Evolutionary conservation across 257 asterid genomes (phyloP).

Genomic region (Nicotiana otophora): DNA sequence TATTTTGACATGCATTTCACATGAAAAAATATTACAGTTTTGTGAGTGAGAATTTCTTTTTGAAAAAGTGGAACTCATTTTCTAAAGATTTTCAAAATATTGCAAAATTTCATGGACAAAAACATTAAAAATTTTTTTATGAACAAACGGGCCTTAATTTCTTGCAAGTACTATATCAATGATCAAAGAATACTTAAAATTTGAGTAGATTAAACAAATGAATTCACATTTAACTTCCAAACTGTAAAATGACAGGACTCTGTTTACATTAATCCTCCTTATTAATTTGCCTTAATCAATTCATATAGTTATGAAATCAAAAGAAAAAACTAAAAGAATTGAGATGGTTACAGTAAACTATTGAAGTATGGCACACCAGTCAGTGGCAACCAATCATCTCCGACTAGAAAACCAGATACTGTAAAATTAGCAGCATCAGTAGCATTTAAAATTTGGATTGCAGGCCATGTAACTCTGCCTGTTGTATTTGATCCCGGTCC

Average conservation of each 20-base stretch:
- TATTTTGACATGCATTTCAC: no score
- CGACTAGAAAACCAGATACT: conserved; percentile 36
- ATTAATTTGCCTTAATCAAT: background rate
- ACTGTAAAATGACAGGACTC: background rate
- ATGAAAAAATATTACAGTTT: no score
- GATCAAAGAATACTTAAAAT: background rate
- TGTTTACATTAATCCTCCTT: background rate
- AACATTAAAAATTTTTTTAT: no score
- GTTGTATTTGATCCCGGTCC: conserved; percentile 58
- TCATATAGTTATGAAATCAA: background rate
- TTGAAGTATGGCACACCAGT: conserved; percentile 39
- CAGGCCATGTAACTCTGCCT: conserved; percentile 69
- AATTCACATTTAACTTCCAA: background rate
- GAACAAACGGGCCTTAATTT: background rate
- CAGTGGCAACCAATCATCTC: conserved; percentile 58
- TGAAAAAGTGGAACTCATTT: no score
- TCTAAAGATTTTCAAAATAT: no score
- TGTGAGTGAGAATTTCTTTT: no score
- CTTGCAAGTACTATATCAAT: background rate
- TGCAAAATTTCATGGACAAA: no score
- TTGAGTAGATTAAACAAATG: background rate
- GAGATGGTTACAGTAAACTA: conserved; percentile 24
- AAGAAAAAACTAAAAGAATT: background rate
- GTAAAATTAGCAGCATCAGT: conserved; percentile 57
- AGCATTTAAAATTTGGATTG: conserved; percentile 32